phyloP scores from a whole-genome alignment of 2,329 filamentous ascomycete genomes.

The Botrytis paeoniae region DNA sequence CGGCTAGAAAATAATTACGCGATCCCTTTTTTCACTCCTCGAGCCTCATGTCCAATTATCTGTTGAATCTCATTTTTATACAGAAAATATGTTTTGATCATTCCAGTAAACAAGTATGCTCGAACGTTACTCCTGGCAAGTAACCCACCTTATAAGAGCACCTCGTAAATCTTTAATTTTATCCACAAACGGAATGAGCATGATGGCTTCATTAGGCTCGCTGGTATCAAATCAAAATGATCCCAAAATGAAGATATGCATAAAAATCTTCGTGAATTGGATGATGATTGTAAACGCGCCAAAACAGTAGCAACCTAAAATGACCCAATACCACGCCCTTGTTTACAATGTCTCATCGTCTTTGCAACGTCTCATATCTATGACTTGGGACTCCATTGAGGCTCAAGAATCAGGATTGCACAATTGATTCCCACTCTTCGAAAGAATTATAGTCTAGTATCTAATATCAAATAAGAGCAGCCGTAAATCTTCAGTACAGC shows the following conservation, averaged over 20 bases:
- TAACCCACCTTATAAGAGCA: too few species aligned
- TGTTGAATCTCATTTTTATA: too few species aligned
- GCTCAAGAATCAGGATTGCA: background rate
- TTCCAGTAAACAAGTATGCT: too few species aligned
- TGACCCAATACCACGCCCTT: accelerated
- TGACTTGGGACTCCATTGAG: background rate
- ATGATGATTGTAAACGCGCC: background rate
- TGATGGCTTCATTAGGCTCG: background rate
- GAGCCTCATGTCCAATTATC: too few species aligned
- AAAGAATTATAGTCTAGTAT: accelerated
- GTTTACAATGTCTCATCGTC: background rate
- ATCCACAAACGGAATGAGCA: background rate
- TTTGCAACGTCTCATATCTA: background rate
- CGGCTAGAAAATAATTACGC: background rate
- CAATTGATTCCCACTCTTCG: too few species aligned
- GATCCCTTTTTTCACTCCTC: background rate
- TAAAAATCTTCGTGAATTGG: background rate
- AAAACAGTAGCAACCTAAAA: accelerated
- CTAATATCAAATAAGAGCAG: background rate
- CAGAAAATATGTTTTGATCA: too few species aligned
- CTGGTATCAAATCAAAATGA: background rate
- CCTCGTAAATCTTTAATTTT: background rate
- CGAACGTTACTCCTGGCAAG: too few species aligned
- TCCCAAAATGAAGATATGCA: too few species aligned
- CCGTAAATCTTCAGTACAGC: background rate